Evolutionary conservation across 371 early-diverging fungal species (phyloP), one percentile per base, ranked within the genome.

Genomic region (Mortierella sp.): DNA sequence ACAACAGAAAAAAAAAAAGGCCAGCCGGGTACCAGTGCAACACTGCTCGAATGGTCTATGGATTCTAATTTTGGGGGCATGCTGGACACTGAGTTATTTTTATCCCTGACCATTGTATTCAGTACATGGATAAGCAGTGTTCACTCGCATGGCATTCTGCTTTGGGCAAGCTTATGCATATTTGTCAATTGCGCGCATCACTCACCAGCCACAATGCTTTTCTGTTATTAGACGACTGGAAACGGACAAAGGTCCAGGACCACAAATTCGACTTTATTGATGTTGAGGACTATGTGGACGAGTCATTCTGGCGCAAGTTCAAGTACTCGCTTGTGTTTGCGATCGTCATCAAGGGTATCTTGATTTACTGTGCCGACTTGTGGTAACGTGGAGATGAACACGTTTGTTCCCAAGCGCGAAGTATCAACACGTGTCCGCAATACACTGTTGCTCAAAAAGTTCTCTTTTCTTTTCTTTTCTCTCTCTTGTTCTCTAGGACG

Each of bases 221-320:
- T 19, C 31, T 29, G 19, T 55, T 7, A 28, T 24, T 64, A 76
- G 77, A 39, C 29, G 70, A 83, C 25, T 83, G 83, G 83, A 80
- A 63, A 53, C 65, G 81, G 47, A 79, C 79, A 64, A 62, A 87
- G 57, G 86, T 92, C 54, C 79, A 83, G 63, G 94, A 94, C 80
- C 94, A 95, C 83, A 93, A 93, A 79, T 94, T 94, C 67, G 95
- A 94, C 80, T 93, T 87, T 71, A 84, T 95, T 41, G 92, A 95
- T 69, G 85, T 94, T 22, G 88, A 92, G 24, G 93, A 92, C 57
- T 94, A 92, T 80, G 62, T 83, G 45, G 82, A 86, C 54, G 57
- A 62, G 17, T 79, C 73, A 8, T 70, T 60, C 28, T 59, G 77
- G 64, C 68, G 80, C 12, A 73, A 81, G 31, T 54, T 88, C 47